Percentiles rank a stretch among this genome's conserved stretches.
phyloP scores from a whole-genome alignment of 352 stramenopile genomes.

The Aphanomyces astaci region DNA sequence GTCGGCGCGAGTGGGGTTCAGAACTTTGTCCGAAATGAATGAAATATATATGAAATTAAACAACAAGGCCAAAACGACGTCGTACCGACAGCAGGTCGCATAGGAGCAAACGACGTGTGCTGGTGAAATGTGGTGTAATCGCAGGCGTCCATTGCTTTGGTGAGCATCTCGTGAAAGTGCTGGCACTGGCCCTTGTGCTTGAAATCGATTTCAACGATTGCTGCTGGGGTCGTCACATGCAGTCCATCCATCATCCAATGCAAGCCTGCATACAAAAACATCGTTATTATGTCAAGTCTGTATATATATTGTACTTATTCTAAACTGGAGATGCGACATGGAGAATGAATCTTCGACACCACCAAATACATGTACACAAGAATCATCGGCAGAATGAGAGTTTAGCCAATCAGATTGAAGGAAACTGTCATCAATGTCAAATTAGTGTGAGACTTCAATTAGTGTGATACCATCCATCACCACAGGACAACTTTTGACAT shows the following conservation, averaged over 20 bases:
- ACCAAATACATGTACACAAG: too few relatives aligned
- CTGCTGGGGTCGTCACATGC: slow-evolving; percentile 8
- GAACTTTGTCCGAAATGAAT: neutral
- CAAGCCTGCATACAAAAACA: too few relatives aligned
- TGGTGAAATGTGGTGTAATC: neutral
- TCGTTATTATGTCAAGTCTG: too few relatives aligned
- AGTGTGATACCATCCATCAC: too few relatives aligned
- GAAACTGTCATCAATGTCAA: too few relatives aligned
- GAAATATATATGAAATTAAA: neutral
- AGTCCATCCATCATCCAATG: slow-evolving; percentile 23
- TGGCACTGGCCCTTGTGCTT: neutral
- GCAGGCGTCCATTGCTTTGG: neutral
- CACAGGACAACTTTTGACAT: too few relatives aligned
- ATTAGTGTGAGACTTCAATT: too few relatives aligned
- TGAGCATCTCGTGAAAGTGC: neutral
- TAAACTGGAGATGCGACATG: too few relatives aligned
- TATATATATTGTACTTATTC: too few relatives aligned
- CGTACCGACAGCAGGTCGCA: slow-evolving; percentile 11
- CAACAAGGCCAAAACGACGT: too few relatives aligned
- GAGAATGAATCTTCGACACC: neutral
- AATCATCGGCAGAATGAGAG: too few relatives aligned
- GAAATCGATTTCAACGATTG: slow-evolving; percentile 19
- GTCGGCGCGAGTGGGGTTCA: neutral
- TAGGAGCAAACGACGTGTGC: slow-evolving; percentile 12
- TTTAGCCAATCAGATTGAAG: too few relatives aligned